A percentile compares a stretch with the other conserved stretches of the same genome.
phyloP scores from a whole-genome alignment of 495 filamentous ascomycete genomes.

The Aspergillus egyptiacus region DNA sequence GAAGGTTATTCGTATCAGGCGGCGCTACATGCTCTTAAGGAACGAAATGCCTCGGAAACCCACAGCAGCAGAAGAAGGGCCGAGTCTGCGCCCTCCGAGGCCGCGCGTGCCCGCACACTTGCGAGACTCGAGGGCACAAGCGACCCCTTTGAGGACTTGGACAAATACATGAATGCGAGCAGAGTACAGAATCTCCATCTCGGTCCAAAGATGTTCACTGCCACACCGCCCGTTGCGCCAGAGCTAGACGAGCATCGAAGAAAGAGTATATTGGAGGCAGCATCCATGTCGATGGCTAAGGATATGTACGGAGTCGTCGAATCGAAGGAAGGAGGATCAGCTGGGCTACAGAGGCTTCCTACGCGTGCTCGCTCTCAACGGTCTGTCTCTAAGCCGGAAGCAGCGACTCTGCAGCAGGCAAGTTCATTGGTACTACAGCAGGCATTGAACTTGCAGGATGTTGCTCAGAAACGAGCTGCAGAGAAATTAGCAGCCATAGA shows the following conservation, averaged over 20 bases:
- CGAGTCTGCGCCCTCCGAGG: constrained; percentile 57
- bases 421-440: constrained; percentile 19
- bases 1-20: constrained; percentile 69
- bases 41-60: constrained; percentile 58
- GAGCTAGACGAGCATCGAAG: constrained; percentile 70
- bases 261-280: constrained; percentile 66
- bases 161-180: constrained; percentile 49
- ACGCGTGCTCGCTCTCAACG: constrained; percentile 34
- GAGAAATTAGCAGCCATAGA: constrained; percentile 77
- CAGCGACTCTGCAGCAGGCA: constrained; percentile 24
- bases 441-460: constrained; percentile 67
- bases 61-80: constrained; percentile 55
- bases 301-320: constrained; percentile 67
- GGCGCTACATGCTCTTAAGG: constrained; percentile 61
- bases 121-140: constrained; percentile 27
- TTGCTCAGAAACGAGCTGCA: constrained; percentile 75
- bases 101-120: constrained; percentile 59
- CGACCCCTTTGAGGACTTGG: constrained; percentile 27
- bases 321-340: constrained; percentile 31
- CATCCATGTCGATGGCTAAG: constrained; percentile 81
- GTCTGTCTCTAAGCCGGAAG: constrained; percentile 28
- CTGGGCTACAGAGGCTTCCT: constrained; percentile 34
- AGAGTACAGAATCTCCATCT: constrained; percentile 48
- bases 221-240: constrained; percentile 61
- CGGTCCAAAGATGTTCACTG: constrained; percentile 65